Conservation (phyloP, 164 flowering plant species). For the Taxillus chinensis region DNA sequence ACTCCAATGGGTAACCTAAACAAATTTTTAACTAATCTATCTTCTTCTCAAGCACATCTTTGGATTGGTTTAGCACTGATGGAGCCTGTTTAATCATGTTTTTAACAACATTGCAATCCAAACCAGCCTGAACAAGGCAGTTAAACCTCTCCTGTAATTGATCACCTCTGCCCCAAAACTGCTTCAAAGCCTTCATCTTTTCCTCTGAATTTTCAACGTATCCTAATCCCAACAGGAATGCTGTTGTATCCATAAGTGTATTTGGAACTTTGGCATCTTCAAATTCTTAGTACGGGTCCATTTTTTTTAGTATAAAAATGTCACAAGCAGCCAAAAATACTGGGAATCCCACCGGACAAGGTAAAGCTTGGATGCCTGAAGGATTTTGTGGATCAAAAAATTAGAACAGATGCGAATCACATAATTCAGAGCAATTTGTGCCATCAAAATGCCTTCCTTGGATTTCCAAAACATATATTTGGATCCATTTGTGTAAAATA, state of each 20-base stretch:
- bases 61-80: conserved; percentile 36
- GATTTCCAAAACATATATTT: too few species aligned
- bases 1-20: conserved; percentile 36
- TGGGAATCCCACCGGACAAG: too few species aligned
- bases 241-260: conserved; percentile 2
- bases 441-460: too few species aligned
- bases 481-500: too few species aligned
- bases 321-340: too few species aligned
- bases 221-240: conserved; percentile 37
- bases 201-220: conserved; percentile 45
- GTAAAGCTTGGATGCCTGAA: too few species aligned
- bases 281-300: too few species aligned
- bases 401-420: too few species aligned
- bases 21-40: conserved; percentile 22
- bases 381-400: too few species aligned
- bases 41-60: conserved; percentile 37
- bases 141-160: conserved; percentile 52
- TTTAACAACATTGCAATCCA: conserved; percentile 32
- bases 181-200: conserved; percentile 35
- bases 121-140: conserved; percentile 44
- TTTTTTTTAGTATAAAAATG: too few species aligned
- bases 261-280: too few species aligned
- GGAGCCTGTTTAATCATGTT: conserved; percentile 35
- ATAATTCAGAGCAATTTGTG: too few species aligned
- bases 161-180: conserved; percentile 51